Evolutionary conservation across 202 grass and related monocot species (phyloP).

Genomic region (Hordeum pubiflorum): DNA sequence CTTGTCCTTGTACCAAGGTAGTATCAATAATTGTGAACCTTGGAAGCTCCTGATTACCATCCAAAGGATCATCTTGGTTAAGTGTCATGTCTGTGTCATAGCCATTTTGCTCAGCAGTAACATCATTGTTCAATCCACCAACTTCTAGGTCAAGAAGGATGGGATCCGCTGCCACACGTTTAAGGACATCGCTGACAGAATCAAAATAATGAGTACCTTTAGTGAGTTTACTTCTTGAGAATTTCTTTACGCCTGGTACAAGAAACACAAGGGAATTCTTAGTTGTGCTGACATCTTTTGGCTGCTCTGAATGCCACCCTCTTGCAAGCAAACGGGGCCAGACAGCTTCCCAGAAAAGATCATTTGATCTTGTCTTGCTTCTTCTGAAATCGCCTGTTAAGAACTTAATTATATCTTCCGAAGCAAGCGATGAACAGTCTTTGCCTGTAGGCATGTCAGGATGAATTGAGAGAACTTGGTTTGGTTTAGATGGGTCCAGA

Average conservation of each 20-base stretch:
- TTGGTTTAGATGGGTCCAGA: slow-evolving; percentile 53
- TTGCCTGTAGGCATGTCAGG: slow-evolving; percentile 76
- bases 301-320: slow-evolving; percentile 96
- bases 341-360: slow-evolving; percentile 97
- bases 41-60: slow-evolving; percentile 48
- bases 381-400: slow-evolving; percentile 94
- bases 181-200: slow-evolving; percentile 81
- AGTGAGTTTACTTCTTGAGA: slow-evolving; percentile 66
- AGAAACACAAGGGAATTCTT: slow-evolving; percentile 76
- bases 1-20: slow-evolving; percentile 60
- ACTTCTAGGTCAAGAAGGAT: slow-evolving; percentile 62
- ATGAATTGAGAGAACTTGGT: slow-evolving; percentile 34
- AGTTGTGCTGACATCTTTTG: slow-evolving; percentile 57
- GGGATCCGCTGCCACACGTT: slow-evolving; percentile 53
- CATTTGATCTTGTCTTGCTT: slow-evolving; percentile 90
- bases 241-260: slow-evolving; percentile 60
- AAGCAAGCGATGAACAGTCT: slow-evolving; percentile 70
- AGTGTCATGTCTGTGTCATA: slow-evolving; percentile 22
- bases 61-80: slow-evolving; percentile 31
- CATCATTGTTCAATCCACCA: slow-evolving; percentile 24
- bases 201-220: slow-evolving; percentile 87
- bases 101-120: slow-evolving; percentile 33
- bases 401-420: slow-evolving; percentile 86
- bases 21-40: slow-evolving; percentile 92
- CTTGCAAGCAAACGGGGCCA: slow-evolving; percentile 91